These are phyloP conservation scores for Isoetes taiwanensis DNA, from an alignment of 75 land plant genomes.

Conservation along the genomic window DNA sequence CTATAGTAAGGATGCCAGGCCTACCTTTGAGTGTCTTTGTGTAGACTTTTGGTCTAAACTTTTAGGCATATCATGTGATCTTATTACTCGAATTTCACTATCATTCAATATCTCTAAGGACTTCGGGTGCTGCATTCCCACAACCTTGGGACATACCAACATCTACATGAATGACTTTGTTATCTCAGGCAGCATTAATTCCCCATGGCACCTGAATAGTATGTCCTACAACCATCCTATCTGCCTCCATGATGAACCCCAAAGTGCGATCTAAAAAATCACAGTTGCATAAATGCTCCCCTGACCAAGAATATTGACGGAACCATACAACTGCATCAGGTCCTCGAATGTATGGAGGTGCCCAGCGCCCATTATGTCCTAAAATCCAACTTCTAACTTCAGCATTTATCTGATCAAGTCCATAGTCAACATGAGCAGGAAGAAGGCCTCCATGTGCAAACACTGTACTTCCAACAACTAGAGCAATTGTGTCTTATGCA, in stretches of 20 bases:
- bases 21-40: too few species aligned
- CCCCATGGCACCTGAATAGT: slow-evolving; percentile 65
- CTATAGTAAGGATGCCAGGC: too few species aligned
- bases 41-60: too few species aligned
- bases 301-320: slow-evolving; percentile 49
- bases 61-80: too few species aligned
- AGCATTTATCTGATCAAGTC: slow-evolving; percentile 67
- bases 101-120: too few species aligned
- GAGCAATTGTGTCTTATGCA: slow-evolving; percentile 38
- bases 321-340: slow-evolving; percentile 71
- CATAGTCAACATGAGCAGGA: slow-evolving; percentile 48
- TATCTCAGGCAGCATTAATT: slow-evolving; percentile 68
- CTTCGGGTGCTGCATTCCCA: slow-evolving; percentile 67
- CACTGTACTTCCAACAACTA: slow-evolving; percentile 70
- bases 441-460: slow-evolving; percentile 89
- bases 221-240: slow-evolving; percentile 93
- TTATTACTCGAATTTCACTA: too few species aligned
- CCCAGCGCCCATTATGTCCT: slow-evolving; percentile 31
- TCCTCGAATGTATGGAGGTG: slow-evolving; percentile 37
- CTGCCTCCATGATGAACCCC: slow-evolving; percentile 50
- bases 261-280: slow-evolving; percentile 35
- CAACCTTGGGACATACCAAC: slow-evolving; percentile 97
- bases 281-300: slow-evolving; percentile 53
- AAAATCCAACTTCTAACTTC: slow-evolving; percentile 72
- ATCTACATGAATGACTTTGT: slow-evolving; percentile 70